A percentile compares a stretch with the other conserved stretches of the same genome.
These are phyloP conservation scores for Diaporthe aspalathi DNA, from an alignment of 2,329 filamentous ascomycete species.

Conservation along the genomic window DNA sequence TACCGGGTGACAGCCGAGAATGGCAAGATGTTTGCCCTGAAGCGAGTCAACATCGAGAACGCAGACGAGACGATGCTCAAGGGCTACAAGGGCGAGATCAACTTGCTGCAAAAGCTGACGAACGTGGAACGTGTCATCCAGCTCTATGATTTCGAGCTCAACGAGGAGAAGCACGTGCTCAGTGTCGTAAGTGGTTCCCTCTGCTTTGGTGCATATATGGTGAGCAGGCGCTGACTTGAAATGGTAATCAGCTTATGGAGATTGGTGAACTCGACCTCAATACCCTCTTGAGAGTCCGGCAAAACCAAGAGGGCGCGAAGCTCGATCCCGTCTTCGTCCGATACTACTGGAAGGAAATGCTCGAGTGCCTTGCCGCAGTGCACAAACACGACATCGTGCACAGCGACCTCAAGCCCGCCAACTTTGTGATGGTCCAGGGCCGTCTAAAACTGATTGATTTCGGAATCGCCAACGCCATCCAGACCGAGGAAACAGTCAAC, in stretches of 20 bases:
- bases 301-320: constrained; percentile 77
- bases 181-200: constrained; percentile 73
- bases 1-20: constrained; percentile 98
- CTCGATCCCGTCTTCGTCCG: constrained; percentile 92
- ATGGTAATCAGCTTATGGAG: constrained; percentile 83
- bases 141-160: constrained; percentile 92
- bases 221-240: constrained; percentile 12
- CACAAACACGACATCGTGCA: constrained; percentile 94
- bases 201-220: not conserved
- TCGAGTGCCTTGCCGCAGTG: constrained; percentile 91
- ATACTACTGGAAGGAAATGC: constrained; percentile 99
- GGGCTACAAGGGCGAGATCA: constrained; percentile 96
- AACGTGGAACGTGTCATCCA: constrained; percentile 91
- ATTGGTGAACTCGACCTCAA: constrained; percentile 95
- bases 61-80: constrained; percentile 85
- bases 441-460: constrained; percentile 97
- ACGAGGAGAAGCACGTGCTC: constrained; percentile 88
- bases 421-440: constrained; percentile 93
- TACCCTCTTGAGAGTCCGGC: constrained; percentile 79
- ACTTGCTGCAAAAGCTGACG: constrained; percentile 83
- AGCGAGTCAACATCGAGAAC: constrained; percentile 90
- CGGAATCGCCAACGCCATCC: constrained; percentile 96
- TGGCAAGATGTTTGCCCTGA: constrained; percentile 93
- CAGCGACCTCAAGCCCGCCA: constrained; percentile 95
- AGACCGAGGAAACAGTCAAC: constrained; percentile 95